phyloP scores from a whole-genome alignment of 129 eudicot genomes.

The Deinandra increscens region DNA sequence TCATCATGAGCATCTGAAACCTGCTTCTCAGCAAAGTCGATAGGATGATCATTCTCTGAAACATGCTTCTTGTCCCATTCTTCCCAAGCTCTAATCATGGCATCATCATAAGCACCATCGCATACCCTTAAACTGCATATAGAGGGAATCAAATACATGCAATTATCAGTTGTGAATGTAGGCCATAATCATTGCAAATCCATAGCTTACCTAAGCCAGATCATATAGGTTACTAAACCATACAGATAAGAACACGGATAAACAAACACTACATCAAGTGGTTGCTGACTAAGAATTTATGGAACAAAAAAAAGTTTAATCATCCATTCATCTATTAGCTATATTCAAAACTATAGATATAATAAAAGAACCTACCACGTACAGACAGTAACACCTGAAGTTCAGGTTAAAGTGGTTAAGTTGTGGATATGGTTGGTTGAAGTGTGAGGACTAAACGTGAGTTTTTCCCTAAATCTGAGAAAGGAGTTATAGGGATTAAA shows the following conservation, averaged over 20 bases:
- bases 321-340: not conserved
- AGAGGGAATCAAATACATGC: not conserved
- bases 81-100: conserved; percentile 84
- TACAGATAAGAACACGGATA: not conserved
- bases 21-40: conserved; percentile 78
- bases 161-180: not conserved
- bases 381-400: not conserved
- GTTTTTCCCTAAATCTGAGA: no score
- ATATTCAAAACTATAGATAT: not conserved
- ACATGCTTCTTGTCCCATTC: conserved; percentile 74
- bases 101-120: conserved; percentile 73
- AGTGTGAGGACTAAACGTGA: no score
- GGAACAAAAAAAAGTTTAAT: not conserved
- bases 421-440: no score
- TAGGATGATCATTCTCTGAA: conserved; percentile 93
- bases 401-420: no score
- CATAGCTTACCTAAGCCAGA: not conserved
- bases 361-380: not conserved
- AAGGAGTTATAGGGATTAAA: no score
- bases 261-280: not conserved
- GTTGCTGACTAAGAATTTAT: not conserved
- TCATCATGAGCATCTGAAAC: conserved; percentile 33
- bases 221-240: not conserved
- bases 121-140: conserved; percentile 76
- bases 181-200: not conserved